Percentiles rank a stretch among this genome's conserved stretches.
phyloP scores from a whole-genome alignment of 2,329 filamentous ascomycete species.

The Mariannaea elegans region DNA sequence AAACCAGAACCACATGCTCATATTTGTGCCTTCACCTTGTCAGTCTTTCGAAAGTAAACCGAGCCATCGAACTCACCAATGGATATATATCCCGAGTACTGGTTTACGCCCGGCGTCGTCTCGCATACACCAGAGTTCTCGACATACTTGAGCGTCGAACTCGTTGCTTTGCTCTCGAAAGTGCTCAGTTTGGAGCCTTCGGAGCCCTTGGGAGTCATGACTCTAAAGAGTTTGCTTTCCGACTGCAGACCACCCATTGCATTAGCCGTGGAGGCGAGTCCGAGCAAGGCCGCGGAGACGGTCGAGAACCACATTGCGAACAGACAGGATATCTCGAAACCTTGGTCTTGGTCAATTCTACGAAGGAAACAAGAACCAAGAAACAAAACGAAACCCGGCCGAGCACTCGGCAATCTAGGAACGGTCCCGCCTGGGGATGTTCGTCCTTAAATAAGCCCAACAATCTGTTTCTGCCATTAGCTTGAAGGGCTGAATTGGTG shows the following conservation, averaged over 20 bases:
- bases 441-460: background rate
- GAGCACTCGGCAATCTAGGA: background rate
- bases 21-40: constrained; percentile 31
- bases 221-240: constrained; percentile 30
- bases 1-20: constrained; percentile 57
- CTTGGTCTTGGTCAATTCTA: background rate
- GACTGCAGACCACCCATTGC: constrained; percentile 30
- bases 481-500: too few relatives aligned
- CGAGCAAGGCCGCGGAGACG: constrained; percentile 26
- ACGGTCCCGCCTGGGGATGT: background rate
- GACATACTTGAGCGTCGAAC: constrained; percentile 35
- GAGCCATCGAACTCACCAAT: constrained; percentile 60
- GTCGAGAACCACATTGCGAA: constrained; percentile 33
- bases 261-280: constrained; percentile 24
- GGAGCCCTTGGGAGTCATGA: constrained; percentile 4
- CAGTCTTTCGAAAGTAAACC: too few relatives aligned
- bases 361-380: background rate
- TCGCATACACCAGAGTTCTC: constrained; percentile 57
- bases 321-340: too few relatives aligned
- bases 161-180: constrained; percentile 33
- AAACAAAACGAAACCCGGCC: background rate
- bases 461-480: too few relatives aligned
- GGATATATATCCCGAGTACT: constrained; percentile 71
- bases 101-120: constrained; percentile 68
- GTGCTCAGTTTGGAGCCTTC: constrained; percentile 20